These are phyloP conservation scores for Plasmodiophora brassicae DNA, from an alignment of 208 protist genomes.

Conservation along the genomic window DNA sequence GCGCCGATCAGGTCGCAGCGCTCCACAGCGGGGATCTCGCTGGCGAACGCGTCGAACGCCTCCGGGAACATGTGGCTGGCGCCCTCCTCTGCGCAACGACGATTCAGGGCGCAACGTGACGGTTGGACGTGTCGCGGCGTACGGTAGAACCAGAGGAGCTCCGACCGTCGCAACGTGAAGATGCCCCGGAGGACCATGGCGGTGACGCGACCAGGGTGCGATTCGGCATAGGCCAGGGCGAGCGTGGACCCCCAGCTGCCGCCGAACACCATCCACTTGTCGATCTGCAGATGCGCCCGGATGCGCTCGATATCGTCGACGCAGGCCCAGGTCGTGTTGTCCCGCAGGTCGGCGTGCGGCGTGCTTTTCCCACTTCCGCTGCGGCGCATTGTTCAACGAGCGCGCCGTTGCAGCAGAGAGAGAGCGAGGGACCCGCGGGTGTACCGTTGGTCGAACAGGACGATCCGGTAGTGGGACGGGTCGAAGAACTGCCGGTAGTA, in stretches of 20 bases:
- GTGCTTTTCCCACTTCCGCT: too few species aligned
- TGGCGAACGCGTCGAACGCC: slow-evolving; percentile 2
- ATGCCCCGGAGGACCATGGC: slow-evolving; percentile 39
- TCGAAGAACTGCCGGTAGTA: too few species aligned
- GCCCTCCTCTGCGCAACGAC: slow-evolving; percentile 40
- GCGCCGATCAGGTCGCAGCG: not conserved
- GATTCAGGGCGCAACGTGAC: too few species aligned
- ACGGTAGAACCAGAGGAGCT: slow-evolving; percentile 38
- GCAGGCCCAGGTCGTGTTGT: slow-evolving; percentile 45
- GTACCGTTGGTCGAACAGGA: too few species aligned
- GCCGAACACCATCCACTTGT: slow-evolving; percentile 47
- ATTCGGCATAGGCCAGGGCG: slow-evolving; percentile 33
- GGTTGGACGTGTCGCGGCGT: too few species aligned
- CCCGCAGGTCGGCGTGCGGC: slow-evolving; percentile 6
- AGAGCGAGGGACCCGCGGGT: too few species aligned
- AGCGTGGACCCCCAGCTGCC: slow-evolving; percentile 42
- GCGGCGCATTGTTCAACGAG: too few species aligned
- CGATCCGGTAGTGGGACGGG: too few species aligned
- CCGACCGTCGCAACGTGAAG: slow-evolving; percentile 24
- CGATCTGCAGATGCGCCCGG: slow-evolving; percentile 14
- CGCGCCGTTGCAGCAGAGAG: too few species aligned
- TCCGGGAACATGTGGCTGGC: slow-evolving; percentile 41
- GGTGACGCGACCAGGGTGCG: slow-evolving; percentile 23
- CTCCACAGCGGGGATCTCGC: not conserved
- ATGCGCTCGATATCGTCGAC: slow-evolving; percentile 45